Evolutionary conservation across 768 basidiomycete species (phyloP), one percentile per base, ranked within the genome.

Genomic region (Neoboletus brunneissimus): DNA sequence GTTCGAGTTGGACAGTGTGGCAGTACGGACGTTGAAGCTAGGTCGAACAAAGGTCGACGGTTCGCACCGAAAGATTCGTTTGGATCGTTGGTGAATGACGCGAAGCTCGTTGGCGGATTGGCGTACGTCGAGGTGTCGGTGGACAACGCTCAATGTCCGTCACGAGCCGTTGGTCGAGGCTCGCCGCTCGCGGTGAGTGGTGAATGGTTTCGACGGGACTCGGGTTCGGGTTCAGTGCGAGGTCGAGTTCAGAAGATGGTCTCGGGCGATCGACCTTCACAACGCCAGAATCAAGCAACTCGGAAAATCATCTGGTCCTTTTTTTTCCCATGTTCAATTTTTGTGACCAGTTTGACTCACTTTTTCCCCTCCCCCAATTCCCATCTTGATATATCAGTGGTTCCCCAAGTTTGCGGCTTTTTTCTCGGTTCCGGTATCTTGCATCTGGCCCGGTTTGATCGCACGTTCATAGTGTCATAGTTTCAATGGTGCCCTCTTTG

Each of bases 271-370:
- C 13, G 25, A 25, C 9, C 43, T n/a, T 45, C 9, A 18, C 1
- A 45, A 22, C 5, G 9, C 12, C 7, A 16, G 25, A 40, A 31
- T 27, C 48, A 15, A 48, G 29, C 34, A n/a, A 31, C 23, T 22
- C 16, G 46, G 35, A 51, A 58, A 27, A 46, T 51, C 44, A 15
- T 31, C 55, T 51, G 43, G 48, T 51, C 37, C 31, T 29, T 57
- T 46, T 25, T 57, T 46, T 25, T 43, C 34, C 23, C 16, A 22
- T n/a, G 11, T 35, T 7, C 16, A 20, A 20, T 35, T 51, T 25
- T 47, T 40, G 32, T 2, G 55, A 32, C 31, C 43, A 57, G 49
- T 5, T 48, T 20, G 49, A 25, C 38, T 38, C 45, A 2, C 16
- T 31, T 40, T 6, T n/a, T 4, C 4, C 27, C 18, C 5, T 6